phyloP scores from a whole-genome alignment of 371 early-diverging fungal genomes.

The Actinomortierella wolfii region DNA sequence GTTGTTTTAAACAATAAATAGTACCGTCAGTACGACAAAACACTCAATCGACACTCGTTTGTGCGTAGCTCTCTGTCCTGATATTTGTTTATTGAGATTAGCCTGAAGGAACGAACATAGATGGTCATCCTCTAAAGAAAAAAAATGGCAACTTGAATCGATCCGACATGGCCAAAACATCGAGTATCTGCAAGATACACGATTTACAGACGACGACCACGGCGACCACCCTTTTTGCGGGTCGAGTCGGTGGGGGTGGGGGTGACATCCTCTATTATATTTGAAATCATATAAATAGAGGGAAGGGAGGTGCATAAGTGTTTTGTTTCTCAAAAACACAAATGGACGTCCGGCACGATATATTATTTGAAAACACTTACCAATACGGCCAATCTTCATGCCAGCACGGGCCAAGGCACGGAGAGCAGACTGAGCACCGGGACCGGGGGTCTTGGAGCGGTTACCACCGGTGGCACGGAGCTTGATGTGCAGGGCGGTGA shows the following conservation, averaged over 20 bases:
- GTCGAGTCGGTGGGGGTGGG: slow-evolving; percentile 99
- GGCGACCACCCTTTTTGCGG: slow-evolving; percentile 99
- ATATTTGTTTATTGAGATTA: too few relatives aligned
- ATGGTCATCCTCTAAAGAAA: too few relatives aligned
- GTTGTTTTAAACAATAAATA: too few relatives aligned
- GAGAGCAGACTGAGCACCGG: slow-evolving; percentile 99
- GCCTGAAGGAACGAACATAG: too few relatives aligned
- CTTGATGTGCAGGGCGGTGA: slow-evolving; percentile 99
- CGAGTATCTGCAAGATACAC: too few relatives aligned
- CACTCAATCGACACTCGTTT: too few relatives aligned
- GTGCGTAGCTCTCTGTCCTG: too few relatives aligned
- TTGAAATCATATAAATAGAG: slow-evolving; percentile 24
- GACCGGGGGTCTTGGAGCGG: slow-evolving; percentile 99
- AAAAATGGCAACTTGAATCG: too few relatives aligned
- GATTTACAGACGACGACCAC: slow-evolving; percentile 99
- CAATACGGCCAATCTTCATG: slow-evolving; percentile 98
- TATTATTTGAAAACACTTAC: slow-evolving; percentile 40
- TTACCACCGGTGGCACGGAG: slow-evolving; percentile 99
- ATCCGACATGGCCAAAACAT: too few relatives aligned
- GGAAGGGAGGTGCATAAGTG: slow-evolving; percentile 47
- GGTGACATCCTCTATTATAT: slow-evolving; percentile 92
- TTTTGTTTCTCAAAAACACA: slow-evolving; percentile 14
- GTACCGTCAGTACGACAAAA: too few relatives aligned
- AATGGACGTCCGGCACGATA: slow-evolving; percentile 35
- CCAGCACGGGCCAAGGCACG: slow-evolving; percentile 99